phyloP scores from a whole-genome alignment of 2,329 filamentous ascomycete species.

The Grosmannia huntii region DNA sequence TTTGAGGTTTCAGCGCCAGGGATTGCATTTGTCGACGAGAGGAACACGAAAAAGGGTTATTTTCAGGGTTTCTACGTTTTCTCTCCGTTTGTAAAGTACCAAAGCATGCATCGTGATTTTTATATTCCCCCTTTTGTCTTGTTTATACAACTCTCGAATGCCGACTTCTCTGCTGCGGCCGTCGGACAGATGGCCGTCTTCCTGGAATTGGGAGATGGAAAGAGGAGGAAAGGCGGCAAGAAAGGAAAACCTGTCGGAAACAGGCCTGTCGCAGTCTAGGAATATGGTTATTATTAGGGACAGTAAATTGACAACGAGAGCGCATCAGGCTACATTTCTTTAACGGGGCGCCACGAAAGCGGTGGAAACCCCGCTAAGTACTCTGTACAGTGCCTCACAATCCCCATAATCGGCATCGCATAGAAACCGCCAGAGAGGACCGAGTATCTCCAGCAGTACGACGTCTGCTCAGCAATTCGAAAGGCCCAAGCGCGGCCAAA shows the following conservation, averaged over 20 bases:
- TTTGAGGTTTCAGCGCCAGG: neutral
- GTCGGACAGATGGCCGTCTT: neutral
- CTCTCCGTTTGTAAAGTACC: neutral
- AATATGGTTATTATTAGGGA: neutral
- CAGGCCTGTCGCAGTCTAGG: neutral
- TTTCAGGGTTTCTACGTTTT: neutral
- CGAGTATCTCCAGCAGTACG: neutral
- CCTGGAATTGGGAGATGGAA: neutral
- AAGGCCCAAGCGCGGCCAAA: neutral
- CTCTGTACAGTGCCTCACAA: neutral
- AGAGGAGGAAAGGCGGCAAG: neutral
- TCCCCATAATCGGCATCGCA: neutral
- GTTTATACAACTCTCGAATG: neutral
- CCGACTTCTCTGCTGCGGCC: neutral
- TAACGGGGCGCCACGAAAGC: neutral
- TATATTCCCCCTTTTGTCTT: neutral
- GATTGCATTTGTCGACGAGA: neutral
- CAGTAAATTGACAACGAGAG: neutral
- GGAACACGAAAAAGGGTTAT: neutral
- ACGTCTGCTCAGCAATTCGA: neutral
- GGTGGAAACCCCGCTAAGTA: neutral
- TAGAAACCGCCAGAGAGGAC: neutral
- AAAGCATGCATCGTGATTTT: neutral
- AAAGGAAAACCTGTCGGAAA: neutral
- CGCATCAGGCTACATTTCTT: neutral